A percentile compares a stretch with the other conserved stretches of the same genome.
phyloP scores from a whole-genome alignment of 1,139 yeast genomes.

The Suhomyces taliae region DNA sequence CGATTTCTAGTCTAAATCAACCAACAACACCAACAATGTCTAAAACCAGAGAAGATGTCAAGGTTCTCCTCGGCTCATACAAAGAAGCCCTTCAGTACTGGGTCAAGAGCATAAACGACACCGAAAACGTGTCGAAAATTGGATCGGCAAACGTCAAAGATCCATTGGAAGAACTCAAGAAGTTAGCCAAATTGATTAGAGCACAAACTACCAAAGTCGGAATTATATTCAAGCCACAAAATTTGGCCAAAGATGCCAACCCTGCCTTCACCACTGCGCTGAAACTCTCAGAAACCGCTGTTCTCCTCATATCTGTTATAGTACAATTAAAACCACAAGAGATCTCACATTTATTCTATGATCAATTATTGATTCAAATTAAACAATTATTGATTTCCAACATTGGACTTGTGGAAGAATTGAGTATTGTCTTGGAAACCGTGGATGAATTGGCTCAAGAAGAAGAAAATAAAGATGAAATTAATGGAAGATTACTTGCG shows the following conservation, averaged over 20 bases:
- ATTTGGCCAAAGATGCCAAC: constrained; percentile 33
- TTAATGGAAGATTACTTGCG: constrained; percentile 45
- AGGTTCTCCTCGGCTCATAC: constrained; percentile 30
- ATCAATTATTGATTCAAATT: constrained; percentile 35
- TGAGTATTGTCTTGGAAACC: constrained; percentile 27
- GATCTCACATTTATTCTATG: constrained; percentile 42
- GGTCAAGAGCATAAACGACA: constrained; percentile 19
- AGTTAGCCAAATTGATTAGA: constrained; percentile 58
- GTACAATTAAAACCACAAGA: constrained; percentile 29
- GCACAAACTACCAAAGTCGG: constrained; percentile 84
- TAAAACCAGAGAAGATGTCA: constrained; percentile 21
- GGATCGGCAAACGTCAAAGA: constrained; percentile 37
- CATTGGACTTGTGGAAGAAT: constrained; percentile 25
- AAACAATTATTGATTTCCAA: constrained; percentile 29
- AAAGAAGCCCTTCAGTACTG: constrained; percentile 38
- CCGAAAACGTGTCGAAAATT: constrained; percentile 13
- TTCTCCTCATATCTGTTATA: constrained; percentile 48
- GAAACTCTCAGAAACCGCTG: constrained; percentile 45
- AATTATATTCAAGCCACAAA: constrained; percentile 67
- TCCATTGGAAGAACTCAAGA: constrained; percentile 58
- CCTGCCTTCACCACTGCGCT: constrained; percentile 58
- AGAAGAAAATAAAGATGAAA: constrained; percentile 22
- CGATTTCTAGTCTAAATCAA: background rate
- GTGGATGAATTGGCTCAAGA: constrained; percentile 12
- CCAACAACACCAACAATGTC: constrained; percentile 9